Conservation (phyloP, 768 basidiomycete species). For the Trametes gibbosa region DNA sequence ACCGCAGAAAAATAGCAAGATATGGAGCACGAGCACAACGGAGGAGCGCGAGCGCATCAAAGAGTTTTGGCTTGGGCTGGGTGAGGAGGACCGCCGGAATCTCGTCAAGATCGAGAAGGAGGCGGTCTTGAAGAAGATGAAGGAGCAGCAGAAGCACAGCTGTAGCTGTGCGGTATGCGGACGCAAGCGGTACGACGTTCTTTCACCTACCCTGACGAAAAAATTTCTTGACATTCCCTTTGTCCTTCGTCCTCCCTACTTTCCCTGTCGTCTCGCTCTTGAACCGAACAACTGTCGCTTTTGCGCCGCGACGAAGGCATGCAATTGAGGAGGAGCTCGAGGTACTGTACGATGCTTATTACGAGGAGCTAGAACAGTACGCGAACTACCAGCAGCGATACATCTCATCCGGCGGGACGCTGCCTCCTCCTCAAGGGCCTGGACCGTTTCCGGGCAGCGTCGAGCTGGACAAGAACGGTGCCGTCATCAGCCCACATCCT, state of each 20-base stretch:
- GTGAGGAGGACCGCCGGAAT: slow-evolving; percentile 84
- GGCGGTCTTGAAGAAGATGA: slow-evolving; percentile 97
- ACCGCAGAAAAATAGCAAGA: slow-evolving; percentile 64
- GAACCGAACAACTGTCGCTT: slow-evolving; percentile 21
- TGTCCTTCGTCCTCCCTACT: slow-evolving; percentile 23
- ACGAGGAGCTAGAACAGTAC: slow-evolving; percentile 99
- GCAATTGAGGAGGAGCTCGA: slow-evolving; percentile 99
- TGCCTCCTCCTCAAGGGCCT: slow-evolving; percentile 91
- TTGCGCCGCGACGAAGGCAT: slow-evolving; percentile 50
- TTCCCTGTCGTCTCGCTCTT: slow-evolving; percentile 16
- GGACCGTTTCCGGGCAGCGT: slow-evolving; percentile 98
- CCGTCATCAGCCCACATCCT: slow-evolving; percentile 46
- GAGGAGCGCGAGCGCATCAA: slow-evolving; percentile 98
- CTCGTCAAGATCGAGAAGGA: slow-evolving; percentile 99
- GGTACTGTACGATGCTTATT: slow-evolving; percentile 99
- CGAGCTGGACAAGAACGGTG: slow-evolving; percentile 91
- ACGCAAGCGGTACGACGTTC: slow-evolving; percentile 79
- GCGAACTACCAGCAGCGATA: slow-evolving; percentile 97
- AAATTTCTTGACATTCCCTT: slow-evolving; percentile 25
- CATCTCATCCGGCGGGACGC: slow-evolving; percentile 83
- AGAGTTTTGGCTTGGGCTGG: slow-evolving; percentile 95
- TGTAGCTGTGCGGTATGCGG: slow-evolving; percentile 97
- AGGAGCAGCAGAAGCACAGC: slow-evolving; percentile 96
- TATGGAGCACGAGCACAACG: slow-evolving; percentile 89
- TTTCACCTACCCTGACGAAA: slow-evolving; percentile 28